Percentiles rank a stretch among this genome's conserved stretches.
phyloP scores from a whole-genome alignment of 805 yeast species.

The Ogataea henricii region DNA sequence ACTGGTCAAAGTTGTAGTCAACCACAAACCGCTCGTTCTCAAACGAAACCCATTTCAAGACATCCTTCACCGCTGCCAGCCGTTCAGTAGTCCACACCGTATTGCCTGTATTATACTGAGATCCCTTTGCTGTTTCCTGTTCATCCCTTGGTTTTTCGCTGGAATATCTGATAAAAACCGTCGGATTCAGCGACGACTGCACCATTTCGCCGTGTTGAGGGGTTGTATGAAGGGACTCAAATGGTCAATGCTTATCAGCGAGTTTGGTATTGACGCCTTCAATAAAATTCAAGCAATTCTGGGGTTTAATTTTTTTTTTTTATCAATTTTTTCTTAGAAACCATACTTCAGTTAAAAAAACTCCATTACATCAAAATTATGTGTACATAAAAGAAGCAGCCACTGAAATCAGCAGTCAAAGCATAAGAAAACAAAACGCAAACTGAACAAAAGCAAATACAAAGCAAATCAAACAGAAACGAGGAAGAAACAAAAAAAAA shows the following conservation, averaged over 20 bases:
- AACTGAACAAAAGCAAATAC: conserved; percentile 2
- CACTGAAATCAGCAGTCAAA: neutral
- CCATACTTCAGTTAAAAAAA: neutral
- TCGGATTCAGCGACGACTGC: conserved; percentile 3
- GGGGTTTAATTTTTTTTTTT: neutral
- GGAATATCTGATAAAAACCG: conserved; percentile 11
- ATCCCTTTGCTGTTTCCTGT: neutral
- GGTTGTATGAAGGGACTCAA: neutral
- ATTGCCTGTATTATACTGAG: neutral
- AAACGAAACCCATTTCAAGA: conserved; percentile 16
- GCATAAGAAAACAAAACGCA: conserved; percentile 1
- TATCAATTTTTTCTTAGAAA: neutral
- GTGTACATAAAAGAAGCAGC: conserved; percentile 1
- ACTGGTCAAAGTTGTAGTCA: conserved; percentile 23
- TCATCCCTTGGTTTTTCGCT: neutral
- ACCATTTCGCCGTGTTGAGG: neutral
- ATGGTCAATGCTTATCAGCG: neutral
- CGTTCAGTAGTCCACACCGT: conserved; percentile 22
- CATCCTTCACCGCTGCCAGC: conserved; percentile 13
- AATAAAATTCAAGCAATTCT: neutral
- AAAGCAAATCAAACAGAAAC: conserved; percentile 2
- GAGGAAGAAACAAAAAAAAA: conserved; percentile 1
- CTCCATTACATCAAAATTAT: conserved; percentile 2
- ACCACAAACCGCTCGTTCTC: conserved; percentile 21
- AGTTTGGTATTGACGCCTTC: neutral